Conservation (phyloP, 2,329 filamentous ascomycete species). For the Cladosporium cucumerinum region DNA sequence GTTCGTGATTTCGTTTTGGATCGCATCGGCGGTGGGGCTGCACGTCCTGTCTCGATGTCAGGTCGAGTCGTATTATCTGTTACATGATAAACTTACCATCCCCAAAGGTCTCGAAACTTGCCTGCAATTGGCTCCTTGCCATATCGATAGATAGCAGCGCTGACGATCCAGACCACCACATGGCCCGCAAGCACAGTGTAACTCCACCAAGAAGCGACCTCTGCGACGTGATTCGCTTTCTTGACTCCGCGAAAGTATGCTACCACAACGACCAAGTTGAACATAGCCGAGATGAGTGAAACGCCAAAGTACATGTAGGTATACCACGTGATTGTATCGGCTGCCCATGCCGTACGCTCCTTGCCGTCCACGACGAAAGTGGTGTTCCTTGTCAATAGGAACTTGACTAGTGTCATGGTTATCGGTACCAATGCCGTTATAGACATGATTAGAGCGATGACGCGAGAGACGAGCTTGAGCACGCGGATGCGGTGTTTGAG, state of each 20-base stretch:
- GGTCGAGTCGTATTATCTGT: conserved; percentile 28
- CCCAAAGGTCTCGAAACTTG: conserved; percentile 41
- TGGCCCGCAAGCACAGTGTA: conserved; percentile 34
- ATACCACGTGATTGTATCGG: conserved; percentile 38
- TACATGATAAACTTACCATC: conserved; percentile 35
- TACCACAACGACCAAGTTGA: conserved; percentile 37
- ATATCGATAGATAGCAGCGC: conserved; percentile 35
- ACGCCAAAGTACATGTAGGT: conserved; percentile 41
- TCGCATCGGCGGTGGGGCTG: conserved; percentile 27
- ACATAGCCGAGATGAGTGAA: conserved; percentile 30
- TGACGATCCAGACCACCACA: conserved; percentile 37
- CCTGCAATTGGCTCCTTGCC: conserved; percentile 36
- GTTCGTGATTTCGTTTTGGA: conserved; percentile 39
- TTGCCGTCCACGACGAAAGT: conserved; percentile 25
- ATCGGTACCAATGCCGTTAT: conserved; percentile 37
- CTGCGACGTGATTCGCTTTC: conserved; percentile 34
- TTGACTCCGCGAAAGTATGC: conserved; percentile 33
- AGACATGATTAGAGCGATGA: conserved; percentile 35
- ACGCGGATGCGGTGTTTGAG: conserved; percentile 40
- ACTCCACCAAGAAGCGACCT: conserved; percentile 30
- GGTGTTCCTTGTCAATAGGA: conserved; percentile 34
- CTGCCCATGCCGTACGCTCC: conserved; percentile 39
- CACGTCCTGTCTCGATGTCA: not conserved
- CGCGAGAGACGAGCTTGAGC: conserved; percentile 37
- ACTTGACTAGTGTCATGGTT: conserved; percentile 39